These are phyloP conservation scores for Leishmania lainsoni DNA, from an alignment of 208 protist genomes.

Conservation along the genomic window DNA sequence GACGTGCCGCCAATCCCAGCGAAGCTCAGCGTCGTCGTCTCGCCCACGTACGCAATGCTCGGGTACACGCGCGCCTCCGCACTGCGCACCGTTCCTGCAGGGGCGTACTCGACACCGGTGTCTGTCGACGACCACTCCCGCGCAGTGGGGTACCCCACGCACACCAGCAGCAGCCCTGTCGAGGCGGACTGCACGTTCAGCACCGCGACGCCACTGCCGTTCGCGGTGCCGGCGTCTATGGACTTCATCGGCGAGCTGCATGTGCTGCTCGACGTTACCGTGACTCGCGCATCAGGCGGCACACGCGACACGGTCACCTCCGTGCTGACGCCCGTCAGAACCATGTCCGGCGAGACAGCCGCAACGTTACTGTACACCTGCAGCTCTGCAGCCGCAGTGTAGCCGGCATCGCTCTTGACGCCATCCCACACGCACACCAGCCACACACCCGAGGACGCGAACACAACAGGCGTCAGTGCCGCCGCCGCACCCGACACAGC, in stretches of 20 bases:
- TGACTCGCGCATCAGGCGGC: constrained; percentile 27
- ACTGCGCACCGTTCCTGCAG: constrained; percentile 33
- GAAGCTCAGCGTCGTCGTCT: constrained; percentile 11
- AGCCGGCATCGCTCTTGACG: not conserved
- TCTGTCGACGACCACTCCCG: constrained; percentile 17
- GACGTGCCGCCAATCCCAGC: not conserved
- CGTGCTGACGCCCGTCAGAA: constrained; percentile 27
- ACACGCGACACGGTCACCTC: constrained; percentile 25
- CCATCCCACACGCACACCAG: constrained; percentile 34
- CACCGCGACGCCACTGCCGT: constrained; percentile 16
- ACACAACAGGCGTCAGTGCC: constrained; percentile 24
- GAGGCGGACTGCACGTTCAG: constrained; percentile 19
- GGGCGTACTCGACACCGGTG: constrained; percentile 8
- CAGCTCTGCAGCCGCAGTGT: constrained; percentile 22
- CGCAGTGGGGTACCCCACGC: constrained; percentile 40
- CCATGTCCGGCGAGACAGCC: constrained; percentile 16
- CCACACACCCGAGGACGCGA: constrained; percentile 31
- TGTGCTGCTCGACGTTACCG: constrained; percentile 2
- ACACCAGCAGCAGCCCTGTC: constrained; percentile 32
- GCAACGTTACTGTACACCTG: constrained; percentile 29
- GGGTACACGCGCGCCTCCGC: constrained; percentile 13
- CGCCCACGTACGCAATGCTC: constrained; percentile 28
- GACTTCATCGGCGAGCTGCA: constrained; percentile 8
- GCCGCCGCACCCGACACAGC: constrained; percentile 3
- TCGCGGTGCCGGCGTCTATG: constrained; percentile 18